Percentiles rank a stretch among this genome's conserved stretches.
Conservation (phyloP, 2,329 filamentous ascomycete species). For the Cladophialophora immunda region DNA sequence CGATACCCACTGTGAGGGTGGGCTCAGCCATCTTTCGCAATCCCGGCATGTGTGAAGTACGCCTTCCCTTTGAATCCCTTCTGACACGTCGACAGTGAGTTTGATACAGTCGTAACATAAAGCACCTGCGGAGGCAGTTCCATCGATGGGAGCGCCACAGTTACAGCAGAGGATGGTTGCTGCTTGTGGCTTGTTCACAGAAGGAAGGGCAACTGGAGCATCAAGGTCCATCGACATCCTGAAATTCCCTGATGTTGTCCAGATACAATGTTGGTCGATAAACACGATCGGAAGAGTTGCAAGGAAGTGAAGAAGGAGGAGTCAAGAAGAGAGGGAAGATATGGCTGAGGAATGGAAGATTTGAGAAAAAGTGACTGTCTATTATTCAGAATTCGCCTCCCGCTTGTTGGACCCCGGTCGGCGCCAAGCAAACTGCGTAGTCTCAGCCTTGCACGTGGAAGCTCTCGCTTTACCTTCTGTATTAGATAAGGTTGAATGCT, state of each 20-base stretch:
- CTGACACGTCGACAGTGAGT: constrained; percentile 89
- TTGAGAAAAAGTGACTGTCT: constrained; percentile 20
- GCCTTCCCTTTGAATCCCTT: constrained; percentile 89
- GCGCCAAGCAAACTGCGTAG: constrained; percentile 5
- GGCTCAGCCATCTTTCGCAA: constrained; percentile 92
- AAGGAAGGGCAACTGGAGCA: constrained; percentile 57
- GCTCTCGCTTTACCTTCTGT: constrained; percentile 1
- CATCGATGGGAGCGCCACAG: constrained; percentile 94
- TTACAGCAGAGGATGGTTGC: constrained; percentile 94
- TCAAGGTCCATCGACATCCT: constrained; percentile 69
- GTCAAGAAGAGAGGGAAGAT: background rate
- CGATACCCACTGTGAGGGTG: constrained; percentile 84
- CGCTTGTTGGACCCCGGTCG: background rate
- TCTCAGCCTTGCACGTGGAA: constrained; percentile 24
- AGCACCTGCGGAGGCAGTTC: constrained; percentile 83
- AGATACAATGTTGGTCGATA: background rate
- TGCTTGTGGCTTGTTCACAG: constrained; percentile 42
- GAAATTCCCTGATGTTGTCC: constrained; percentile 17
- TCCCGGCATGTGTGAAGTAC: constrained; percentile 90
- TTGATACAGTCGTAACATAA: constrained; percentile 97
- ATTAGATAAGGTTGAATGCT: no score
- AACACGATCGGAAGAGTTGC: background rate
- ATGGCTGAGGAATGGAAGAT: constrained; percentile 1
- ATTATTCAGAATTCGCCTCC: constrained; percentile 34
- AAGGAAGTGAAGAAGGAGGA: background rate